Evolutionary conservation across 2,329 filamentous ascomycete genomes (phyloP), one percentile per base, ranked within the genome.

Genomic region (Alternaria incomplexa): DNA sequence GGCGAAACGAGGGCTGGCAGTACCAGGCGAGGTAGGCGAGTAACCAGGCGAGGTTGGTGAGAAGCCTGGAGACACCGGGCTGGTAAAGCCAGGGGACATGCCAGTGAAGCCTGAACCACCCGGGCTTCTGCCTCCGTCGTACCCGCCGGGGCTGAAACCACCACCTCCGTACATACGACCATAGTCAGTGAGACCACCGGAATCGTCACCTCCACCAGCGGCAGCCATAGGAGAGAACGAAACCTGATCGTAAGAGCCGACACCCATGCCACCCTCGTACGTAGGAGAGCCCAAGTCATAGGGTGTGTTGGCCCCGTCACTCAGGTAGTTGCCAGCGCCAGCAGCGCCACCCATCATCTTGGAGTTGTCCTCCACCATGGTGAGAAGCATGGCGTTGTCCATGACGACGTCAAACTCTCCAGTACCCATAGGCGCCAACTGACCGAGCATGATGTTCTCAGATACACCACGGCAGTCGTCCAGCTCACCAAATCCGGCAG

Each of bases 391-490:
- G 81, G 92, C 92, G 68, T 93, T 93, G 78, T 99, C 96, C 70
- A 99, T 87, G 71, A 94, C 89, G 57, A 98, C 90, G 68, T 99
- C 93, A 74, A 99, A 95, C 81, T 97, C 93, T 67, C 96, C 96
- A 61, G 96, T 99, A 66, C 96, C 96, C 87, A 97, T 95, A 28
- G 96, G 96, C 6, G 96, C 96, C 82, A 98, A 88, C 83, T 99
- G 96, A 66, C 96, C 96, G 66, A 99, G 88, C 88, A 99, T 99
- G 78, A 99, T 91, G 83, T 99, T 99, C 83, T 99, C 96, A 15
- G 96, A 98, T 54, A 99, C 95, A 86, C 96, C 96, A 64, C 93
- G 92, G 84, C 96, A 99, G 81, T 99, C 96, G 77, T 99, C 96
- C 30, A 99, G 87, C 81, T 99, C 96, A 78, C 96, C 96, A 54